Percentiles rank a stretch among this genome's conserved stretches.
Conservation (phyloP, 352 stramenopile genomes). For the Globisporangium heterothallicum region DNA sequence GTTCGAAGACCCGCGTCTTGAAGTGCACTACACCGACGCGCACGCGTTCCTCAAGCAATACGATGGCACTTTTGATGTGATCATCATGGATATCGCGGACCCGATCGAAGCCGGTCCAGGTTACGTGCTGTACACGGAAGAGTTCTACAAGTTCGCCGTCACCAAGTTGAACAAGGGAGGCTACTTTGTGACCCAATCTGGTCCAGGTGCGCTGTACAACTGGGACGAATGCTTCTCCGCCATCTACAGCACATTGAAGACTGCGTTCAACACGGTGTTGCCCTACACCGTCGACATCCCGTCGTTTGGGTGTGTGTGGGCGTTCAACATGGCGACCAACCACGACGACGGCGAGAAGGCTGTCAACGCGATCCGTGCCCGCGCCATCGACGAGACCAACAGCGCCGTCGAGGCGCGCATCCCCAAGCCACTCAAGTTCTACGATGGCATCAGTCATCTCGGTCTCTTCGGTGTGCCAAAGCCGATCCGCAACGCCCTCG, state of each 20-base stretch:
- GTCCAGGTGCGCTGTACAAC: conserved; percentile 86
- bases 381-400: conserved; percentile 63
- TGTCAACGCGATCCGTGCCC: conserved; percentile 46
- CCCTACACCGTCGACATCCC: conserved; percentile 91
- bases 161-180: conserved; percentile 82
- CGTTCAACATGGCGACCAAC: conserved; percentile 91
- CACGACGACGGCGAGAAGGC: conserved; percentile 43
- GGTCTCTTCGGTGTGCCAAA: conserved; percentile 91
- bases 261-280: conserved; percentile 89
- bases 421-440: conserved; percentile 79
- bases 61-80: conserved; percentile 87
- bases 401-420: conserved; percentile 50
- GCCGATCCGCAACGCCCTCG: conserved; percentile 82
- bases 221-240: conserved; percentile 91
- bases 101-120: conserved; percentile 92
- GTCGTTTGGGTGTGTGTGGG: conserved; percentile 93
- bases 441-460: conserved; percentile 88
- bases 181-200: conserved; percentile 93
- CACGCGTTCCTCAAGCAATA: conserved; percentile 87
- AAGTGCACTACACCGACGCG: conserved; percentile 90
- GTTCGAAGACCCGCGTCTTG: conserved; percentile 88
- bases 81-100: conserved; percentile 96
- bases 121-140: conserved; percentile 79
- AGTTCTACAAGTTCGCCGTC: conserved; percentile 91
- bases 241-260: conserved; percentile 91